Evolutionary conservation across 495 filamentous ascomycete genomes (phyloP).

Genomic region (Sordaria brevicollis): DNA sequence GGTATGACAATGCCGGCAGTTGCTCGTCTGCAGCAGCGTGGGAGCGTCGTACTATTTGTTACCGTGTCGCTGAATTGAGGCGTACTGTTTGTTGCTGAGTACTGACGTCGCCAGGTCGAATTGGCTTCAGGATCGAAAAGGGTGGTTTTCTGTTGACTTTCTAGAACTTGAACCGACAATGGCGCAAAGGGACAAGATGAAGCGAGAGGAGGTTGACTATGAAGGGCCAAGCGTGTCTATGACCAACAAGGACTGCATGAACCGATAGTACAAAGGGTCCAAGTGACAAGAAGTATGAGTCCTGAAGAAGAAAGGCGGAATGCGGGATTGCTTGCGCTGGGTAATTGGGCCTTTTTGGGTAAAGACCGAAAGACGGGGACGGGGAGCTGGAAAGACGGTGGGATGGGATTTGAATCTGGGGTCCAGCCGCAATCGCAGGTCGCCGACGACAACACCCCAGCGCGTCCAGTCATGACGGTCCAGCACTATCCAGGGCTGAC

Average conservation of each 20-base stretch:
- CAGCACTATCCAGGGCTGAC: constrained; percentile 17
- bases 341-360: neutral
- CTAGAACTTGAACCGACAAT: neutral
- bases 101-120: neutral
- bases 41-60: neutral
- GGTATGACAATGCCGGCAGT: neutral
- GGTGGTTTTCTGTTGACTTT: neutral
- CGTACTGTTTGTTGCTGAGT: neutral
- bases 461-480: constrained; percentile 4
- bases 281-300: neutral
- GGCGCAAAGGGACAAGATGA: neutral
- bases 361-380: neutral
- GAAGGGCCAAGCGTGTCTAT: neutral
- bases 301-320: neutral
- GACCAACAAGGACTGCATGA: neutral
- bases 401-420: neutral
- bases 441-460: neutral
- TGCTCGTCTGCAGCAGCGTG: constrained; percentile 2
- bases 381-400: constrained; percentile 1
- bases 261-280: neutral
- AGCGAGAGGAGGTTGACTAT: neutral
- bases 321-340: neutral
- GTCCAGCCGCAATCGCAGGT: neutral
- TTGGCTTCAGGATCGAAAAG: neutral
- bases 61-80: neutral